These are phyloP conservation scores for Zopfia rhizophila DNA, from an alignment of 2,329 filamentous ascomycete species.

Conservation along the genomic window DNA sequence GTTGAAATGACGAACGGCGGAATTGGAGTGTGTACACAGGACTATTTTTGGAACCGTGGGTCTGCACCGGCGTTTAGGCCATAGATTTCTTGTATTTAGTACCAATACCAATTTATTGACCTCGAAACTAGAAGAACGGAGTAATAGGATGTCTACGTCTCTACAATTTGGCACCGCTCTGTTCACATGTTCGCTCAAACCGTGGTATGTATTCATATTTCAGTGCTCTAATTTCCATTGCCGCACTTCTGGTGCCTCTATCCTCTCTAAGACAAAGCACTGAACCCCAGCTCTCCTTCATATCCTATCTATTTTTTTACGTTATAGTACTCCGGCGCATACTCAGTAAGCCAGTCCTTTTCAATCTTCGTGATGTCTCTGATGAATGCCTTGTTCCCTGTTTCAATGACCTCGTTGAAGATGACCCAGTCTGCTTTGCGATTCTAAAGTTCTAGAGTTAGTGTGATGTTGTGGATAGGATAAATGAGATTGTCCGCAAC, in stretches of 20 bases:
- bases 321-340: slow-evolving; percentile 75
- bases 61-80: background rate
- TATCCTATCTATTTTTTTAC: too few relatives aligned
- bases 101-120: too few relatives aligned
- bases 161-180: too few relatives aligned
- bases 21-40: background rate
- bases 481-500: background rate
- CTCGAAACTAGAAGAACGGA: too few relatives aligned
- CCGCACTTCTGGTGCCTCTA: background rate
- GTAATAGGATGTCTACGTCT: too few relatives aligned
- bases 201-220: slow-evolving; percentile 2
- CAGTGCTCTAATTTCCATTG: background rate
- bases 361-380: slow-evolving; percentile 93
- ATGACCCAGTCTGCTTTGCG: slow-evolving; percentile 96
- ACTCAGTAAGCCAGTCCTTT: slow-evolving; percentile 90
- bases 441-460: slow-evolving; percentile 72
- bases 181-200: too few relatives aligned
- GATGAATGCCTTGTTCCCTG: slow-evolving; percentile 87
- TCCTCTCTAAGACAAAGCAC: too few relatives aligned
- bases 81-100: too few relatives aligned
- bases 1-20: slow-evolving; percentile 60
- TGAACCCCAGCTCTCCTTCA: too few relatives aligned
- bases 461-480: slow-evolving; percentile 6
- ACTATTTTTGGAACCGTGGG: background rate
- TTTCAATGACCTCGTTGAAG: slow-evolving; percentile 94